Evolutionary conservation across 805 yeast genomes (phyloP).

Genomic region (Nakazawaea ambrosiae): DNA sequence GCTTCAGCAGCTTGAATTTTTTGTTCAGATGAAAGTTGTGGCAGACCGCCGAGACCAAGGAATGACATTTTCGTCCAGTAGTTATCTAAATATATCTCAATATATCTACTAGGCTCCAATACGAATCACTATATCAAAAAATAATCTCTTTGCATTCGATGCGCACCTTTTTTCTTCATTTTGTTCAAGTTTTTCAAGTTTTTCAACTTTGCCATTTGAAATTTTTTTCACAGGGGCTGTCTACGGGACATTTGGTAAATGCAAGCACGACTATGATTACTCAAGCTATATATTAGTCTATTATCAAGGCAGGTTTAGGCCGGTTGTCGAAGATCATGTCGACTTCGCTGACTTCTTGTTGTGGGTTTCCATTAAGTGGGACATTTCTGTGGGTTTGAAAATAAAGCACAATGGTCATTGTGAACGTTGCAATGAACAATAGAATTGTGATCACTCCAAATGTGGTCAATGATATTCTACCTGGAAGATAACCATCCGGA

Average conservation of each 20-base stretch:
- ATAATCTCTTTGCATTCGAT: too few species aligned
- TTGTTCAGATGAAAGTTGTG: conserved; percentile 67
- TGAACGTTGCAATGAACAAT: conserved; percentile 23
- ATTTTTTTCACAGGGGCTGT: too few species aligned
- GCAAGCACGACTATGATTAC: too few species aligned
- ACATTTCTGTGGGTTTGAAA: too few species aligned
- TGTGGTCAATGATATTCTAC: conserved; percentile 31
- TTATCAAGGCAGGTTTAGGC: not conserved
- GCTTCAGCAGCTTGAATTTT: conserved; percentile 90
- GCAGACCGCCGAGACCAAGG: conserved; percentile 68
- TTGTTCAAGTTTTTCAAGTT: too few species aligned
- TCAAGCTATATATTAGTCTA: not conserved
- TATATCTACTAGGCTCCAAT: too few species aligned
- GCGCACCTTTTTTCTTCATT: too few species aligned
- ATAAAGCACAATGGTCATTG: conserved; percentile 8
- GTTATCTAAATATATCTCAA: not conserved
- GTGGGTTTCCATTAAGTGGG: too few species aligned
- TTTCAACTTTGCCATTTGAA: too few species aligned
- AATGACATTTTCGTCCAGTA: conserved; percentile 43
- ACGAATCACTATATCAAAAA: not conserved
- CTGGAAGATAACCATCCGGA: conserved; percentile 31
- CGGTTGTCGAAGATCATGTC: not conserved
- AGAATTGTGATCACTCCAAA: conserved; percentile 32
- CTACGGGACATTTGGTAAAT: too few species aligned
- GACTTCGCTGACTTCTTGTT: too few species aligned